Evolutionary conservation across 495 filamentous ascomycete genomes (phyloP), one percentile per base, ranked within the genome.

Genomic region (Pseudoneurospora amorphoporcata): DNA sequence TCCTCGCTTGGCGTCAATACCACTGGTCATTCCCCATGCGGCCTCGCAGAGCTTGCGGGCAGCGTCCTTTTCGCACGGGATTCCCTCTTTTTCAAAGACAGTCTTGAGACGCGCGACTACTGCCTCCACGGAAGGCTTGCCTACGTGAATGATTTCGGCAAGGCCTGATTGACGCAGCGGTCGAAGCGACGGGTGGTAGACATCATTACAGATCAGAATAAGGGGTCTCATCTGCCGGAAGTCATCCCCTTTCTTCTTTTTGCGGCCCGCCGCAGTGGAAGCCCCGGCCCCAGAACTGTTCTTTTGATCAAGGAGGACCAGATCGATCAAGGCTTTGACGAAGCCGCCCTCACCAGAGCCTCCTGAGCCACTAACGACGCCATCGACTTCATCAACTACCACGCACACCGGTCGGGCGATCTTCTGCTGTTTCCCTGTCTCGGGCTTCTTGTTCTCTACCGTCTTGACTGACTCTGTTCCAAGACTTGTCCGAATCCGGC

Each of bases 341-440:
- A 99, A 99, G 3, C 95, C 95, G 32, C 94, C 94, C 68, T 89
- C 90, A 41, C 88, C 90, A 35, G 84, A 83, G 29, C 83, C 89
- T 17, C 92, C 91, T 72, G 89, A 89, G 19, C 95, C 93, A 42
- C 88, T 85, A 45, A 94, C 92, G 5, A 95, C 95, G 61, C 95
- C 95, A 78, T 99, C 95, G 6, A 98, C 95, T 81, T 99, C 95
- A 77, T 99, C 95, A 1, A 99, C 92, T 10, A 99, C 88, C 7
- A 99, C 90, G 76, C 95, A 98, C 2, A 98, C 90, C 12, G 95
- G 95, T 71, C 89, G 91, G 14, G 90, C 93, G n/a, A 90, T 86
- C 75, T 92, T 92, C 68, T 89, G 87, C 7, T 90, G 85, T 73
- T 92, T 90, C 3, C 84, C 86, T 10, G 78, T 71, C 68, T 82